Base-by-base conservation (phyloP, 805 yeast genomes). In the Candida morakotiae region DNA sequence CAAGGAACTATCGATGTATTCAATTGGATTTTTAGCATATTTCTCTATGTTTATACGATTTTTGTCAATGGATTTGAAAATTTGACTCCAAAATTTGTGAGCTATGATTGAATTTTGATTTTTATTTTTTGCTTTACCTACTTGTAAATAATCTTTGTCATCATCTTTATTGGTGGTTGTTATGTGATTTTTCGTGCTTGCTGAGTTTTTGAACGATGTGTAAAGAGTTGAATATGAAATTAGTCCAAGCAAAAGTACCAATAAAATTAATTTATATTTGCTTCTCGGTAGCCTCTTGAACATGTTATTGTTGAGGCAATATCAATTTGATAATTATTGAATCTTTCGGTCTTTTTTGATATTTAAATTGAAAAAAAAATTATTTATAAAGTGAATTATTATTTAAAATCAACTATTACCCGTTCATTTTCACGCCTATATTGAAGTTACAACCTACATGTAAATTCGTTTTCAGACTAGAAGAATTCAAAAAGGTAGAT, bases 31-130 rank as follows among this genome's bases (percentile, higher is more conserved):
- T 7, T 32, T 39, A 3, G 51, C 13, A 13, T 48, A 45, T 2
- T 38, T 45, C 5, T 28, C 47, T 5, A 51, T 17, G 9, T 48
- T 37, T 1, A 52, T 36, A n/a, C 37, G 38, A 22, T 53, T 46
- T 3, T 44, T 39, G 15, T 46, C 52, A 34, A 62, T 45, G 5
- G 55, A 41, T 3, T 42, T 37, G 36, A 60, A 62, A 2, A 60
- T 47, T 4, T 46, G 34, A 13, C 43, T 49, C 66, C 66, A 62
- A 35, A 59, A 60, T 24, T 41, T 31, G 32, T 56, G 62, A 24
- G 52, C 29, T 14, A 47, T n/a, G 5, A 24, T 5, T 7, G 14
- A 5, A 4, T 24, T 24, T 24, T 24, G n/a, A 24, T 24, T 24
- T 21, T 21, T n/a, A 24, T 5, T 24, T 10, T 24, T 24, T 24